Base-by-base conservation (phyloP, 768 basidiomycete genomes). In the Podaxis sp. region DNA sequence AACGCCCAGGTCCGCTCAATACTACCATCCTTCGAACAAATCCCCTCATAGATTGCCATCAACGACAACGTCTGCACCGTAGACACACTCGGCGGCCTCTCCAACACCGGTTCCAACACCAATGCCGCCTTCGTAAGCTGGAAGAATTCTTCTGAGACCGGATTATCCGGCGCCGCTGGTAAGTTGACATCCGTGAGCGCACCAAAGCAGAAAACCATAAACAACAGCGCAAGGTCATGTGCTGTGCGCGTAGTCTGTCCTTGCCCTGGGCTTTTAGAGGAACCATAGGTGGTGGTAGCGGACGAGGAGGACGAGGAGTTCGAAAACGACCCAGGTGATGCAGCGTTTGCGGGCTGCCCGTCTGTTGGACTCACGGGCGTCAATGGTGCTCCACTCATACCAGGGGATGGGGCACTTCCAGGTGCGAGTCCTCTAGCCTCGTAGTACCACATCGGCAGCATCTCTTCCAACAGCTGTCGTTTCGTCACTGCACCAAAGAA, bases 401-500 rank as follows among this genome's bases (percentile, higher is more conserved):
- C 59, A 67, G 74, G 64, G 55, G 72, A 65, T 46, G 76, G 71
- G 7, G 22, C 24, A 44, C 15, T 17, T 28, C 22, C 48, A 38
- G 22, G 22, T 3, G 4, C 61, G 12, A 52, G 8, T 2, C 46
- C 54, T 36, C 61, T 57, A 2, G 82, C 83, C 65, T 83, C 86
- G n/a, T 72, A 72, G 63, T 87, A 90, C 85, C 86, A 89, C 48
- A 83, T 66, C 15, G 88, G 88, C n/a, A 89, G 74, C 17, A 85
- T 73, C 63, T 89, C 87, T 61, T 88, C 84, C n/a, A 83, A 72
- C 8, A 89, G 73, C 64, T 92, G 89, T 15, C 76, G 77, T 49
- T 79, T 77, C 2, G 86, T 86, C 40, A 92, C 84, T 2, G 89
- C 86, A 22, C 89, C 87, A 63, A 89, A 90, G 70, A 91, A 90